phyloP scores from a whole-genome alignment of 371 early-diverging fungal genomes.

The Blakeslea trispora region DNA sequence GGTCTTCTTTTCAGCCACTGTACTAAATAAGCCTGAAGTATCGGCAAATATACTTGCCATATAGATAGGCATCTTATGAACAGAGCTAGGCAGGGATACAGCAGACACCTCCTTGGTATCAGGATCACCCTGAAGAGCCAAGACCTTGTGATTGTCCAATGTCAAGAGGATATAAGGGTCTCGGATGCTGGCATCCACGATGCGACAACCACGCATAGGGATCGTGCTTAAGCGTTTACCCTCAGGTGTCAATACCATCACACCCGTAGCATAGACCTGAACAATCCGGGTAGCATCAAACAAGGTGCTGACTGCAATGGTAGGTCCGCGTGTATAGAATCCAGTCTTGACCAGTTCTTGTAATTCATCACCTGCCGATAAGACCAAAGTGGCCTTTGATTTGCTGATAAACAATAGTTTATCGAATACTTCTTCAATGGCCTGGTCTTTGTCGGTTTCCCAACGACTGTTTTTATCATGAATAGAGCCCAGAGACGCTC shows the following conservation, averaged over 20 bases:
- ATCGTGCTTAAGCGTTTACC: constrained; percentile 62
- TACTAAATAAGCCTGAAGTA: constrained; percentile 51
- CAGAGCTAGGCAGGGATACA: constrained; percentile 35
- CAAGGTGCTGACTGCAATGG: constrained; percentile 72
- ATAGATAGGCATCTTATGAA: constrained; percentile 49
- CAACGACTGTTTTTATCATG: constrained; percentile 15
- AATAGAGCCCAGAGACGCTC: not conserved
- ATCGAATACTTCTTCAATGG: constrained; percentile 53
- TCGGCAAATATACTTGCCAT: constrained; percentile 66
- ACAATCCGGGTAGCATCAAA: constrained; percentile 68
- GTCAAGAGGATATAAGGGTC: constrained; percentile 84
- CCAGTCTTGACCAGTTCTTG: constrained; percentile 75
- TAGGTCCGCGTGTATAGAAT: constrained; percentile 78
- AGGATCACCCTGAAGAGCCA: constrained; percentile 62
- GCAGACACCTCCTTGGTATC: constrained; percentile 46
- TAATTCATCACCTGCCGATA: constrained; percentile 84
- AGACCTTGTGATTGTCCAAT: constrained; percentile 62
- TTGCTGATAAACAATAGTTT: constrained; percentile 75
- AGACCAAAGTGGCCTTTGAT: constrained; percentile 66
- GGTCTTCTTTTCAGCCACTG: constrained; percentile 33
- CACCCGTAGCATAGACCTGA: constrained; percentile 78
- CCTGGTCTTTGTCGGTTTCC: constrained; percentile 21
- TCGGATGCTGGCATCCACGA: constrained; percentile 73
- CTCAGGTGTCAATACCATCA: constrained; percentile 68
- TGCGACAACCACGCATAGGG: constrained; percentile 61